phyloP scores from a whole-genome alignment of 208 protist genomes.

The Wallacemonas sp. region DNA sequence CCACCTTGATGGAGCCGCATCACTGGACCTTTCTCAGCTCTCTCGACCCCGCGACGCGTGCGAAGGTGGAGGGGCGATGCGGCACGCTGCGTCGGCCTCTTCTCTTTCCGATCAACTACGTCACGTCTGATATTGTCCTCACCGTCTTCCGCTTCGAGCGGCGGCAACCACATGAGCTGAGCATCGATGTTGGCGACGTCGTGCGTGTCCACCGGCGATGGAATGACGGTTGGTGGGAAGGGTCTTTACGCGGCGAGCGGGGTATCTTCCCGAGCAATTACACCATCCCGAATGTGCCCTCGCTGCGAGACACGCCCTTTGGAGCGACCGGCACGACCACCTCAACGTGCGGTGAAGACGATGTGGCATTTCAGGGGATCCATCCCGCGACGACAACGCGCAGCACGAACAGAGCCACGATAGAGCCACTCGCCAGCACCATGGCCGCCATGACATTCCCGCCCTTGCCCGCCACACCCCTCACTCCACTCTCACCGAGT shows the following conservation, averaged over 20 bases:
- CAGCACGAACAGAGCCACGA: neutral
- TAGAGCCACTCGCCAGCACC: neutral
- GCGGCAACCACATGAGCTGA: slow-evolving; percentile 45
- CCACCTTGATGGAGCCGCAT: neutral
- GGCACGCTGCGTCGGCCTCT: slow-evolving; percentile 10
- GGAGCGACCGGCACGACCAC: neutral
- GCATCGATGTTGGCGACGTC: slow-evolving; percentile 47
- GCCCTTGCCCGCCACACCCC: neutral
- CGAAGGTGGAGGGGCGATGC: neutral
- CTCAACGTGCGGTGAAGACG: neutral
- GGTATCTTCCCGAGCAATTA: slow-evolving; percentile 89
- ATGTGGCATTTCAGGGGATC: neutral
- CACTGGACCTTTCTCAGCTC: neutral
- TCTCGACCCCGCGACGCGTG: neutral
- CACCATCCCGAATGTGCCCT: slow-evolving; percentile 62
- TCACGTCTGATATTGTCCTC: slow-evolving; percentile 71
- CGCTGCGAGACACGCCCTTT: slow-evolving; percentile 9
- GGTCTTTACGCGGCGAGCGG: slow-evolving; percentile 47
- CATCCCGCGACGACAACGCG: no score
- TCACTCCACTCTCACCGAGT: slow-evolving; percentile 6
- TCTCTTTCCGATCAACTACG: slow-evolving; percentile 74
- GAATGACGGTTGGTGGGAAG: slow-evolving; percentile 92
- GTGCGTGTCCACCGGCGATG: slow-evolving; percentile 75
- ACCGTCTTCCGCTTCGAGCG: slow-evolving; percentile 54
- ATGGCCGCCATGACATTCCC: slow-evolving; percentile 14